These are phyloP conservation scores for Blastomyces percursus DNA, from an alignment of 2,329 filamentous ascomycete genomes.

Conservation along the genomic window DNA sequence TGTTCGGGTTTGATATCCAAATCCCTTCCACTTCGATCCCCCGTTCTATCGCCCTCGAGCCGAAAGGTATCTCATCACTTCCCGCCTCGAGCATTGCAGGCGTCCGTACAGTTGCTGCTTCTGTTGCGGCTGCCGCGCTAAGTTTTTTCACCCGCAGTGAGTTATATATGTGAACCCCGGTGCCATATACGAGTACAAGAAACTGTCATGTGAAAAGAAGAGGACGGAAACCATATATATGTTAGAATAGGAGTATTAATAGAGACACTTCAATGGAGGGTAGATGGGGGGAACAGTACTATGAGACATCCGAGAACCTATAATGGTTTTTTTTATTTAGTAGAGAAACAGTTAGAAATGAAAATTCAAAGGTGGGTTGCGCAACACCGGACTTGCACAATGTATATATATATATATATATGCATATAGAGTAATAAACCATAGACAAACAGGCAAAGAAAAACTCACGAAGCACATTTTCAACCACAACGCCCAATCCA, in stretches of 20 bases:
- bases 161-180: conserved; percentile 49
- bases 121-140: conserved; percentile 53
- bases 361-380: conserved; percentile 14
- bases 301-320: conserved; percentile 68
- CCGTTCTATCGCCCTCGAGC: conserved; percentile 71
- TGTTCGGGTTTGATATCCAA: conserved; percentile 51
- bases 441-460: not conserved
- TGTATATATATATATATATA: too few relatives aligned
- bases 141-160: conserved; percentile 52
- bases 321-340: conserved; percentile 2
- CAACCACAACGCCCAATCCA: conserved; percentile 70
- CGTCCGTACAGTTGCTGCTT: conserved; percentile 38
- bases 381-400: not conserved
- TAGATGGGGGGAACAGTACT: conserved; percentile 26
- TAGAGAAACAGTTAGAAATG: conserved; percentile 12
- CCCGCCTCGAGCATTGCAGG: conserved; percentile 41
- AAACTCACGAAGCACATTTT: conserved; percentile 75
- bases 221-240: not conserved
- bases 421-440: not conserved
- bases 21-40: conserved; percentile 79
- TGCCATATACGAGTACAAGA: conserved; percentile 56
- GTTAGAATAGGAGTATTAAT: not conserved
- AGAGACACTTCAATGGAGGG: conserved; percentile 5
- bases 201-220: conserved; percentile 28
- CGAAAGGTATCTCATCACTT: conserved; percentile 65